A percentile compares a stretch with the other conserved stretches of the same genome.
Evolutionary conservation across 495 filamentous ascomycete species (phyloP).

Genomic region (Podospora didyma): DNA sequence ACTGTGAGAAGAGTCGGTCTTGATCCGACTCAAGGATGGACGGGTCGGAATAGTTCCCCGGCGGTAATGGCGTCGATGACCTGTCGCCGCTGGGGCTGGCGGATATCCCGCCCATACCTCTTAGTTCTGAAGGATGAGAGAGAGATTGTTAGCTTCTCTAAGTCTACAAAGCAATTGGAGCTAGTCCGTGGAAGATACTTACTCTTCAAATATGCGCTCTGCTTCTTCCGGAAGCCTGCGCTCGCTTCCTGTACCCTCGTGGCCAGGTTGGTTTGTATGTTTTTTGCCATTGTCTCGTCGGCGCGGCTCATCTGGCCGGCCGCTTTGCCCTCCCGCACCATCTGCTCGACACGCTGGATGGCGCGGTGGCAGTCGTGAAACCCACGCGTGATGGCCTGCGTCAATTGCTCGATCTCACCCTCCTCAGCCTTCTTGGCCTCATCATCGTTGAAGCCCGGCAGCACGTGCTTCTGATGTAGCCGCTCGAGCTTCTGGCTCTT

Average conservation of each 20-base stretch:
- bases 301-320: conserved; percentile 65
- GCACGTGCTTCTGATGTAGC: conserved; percentile 92
- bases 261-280: conserved; percentile 88
- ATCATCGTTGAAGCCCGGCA: conserved; percentile 96
- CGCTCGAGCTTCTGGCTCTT: conserved; percentile 84
- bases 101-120: conserved; percentile 59
- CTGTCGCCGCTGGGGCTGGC: conserved; percentile 40
- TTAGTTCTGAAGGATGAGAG: conserved; percentile 60
- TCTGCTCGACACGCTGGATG: conserved; percentile 79
- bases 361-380: conserved; percentile 88
- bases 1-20: conserved; percentile 88
- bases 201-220: conserved; percentile 95
- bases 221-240: conserved; percentile 90
- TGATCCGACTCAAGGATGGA: conserved; percentile 85
- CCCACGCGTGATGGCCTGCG: conserved; percentile 78
- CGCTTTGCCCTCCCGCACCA: conserved; percentile 72
- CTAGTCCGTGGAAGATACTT: conserved; percentile 14
- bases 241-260: conserved; percentile 88
- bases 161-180: neutral
- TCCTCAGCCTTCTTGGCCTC: conserved; percentile 79
- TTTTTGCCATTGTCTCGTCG: conserved; percentile 93
- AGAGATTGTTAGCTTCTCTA: conserved; percentile 3
- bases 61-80: conserved; percentile 54
- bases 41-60: conserved; percentile 52
- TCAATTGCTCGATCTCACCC: conserved; percentile 81